Conservation (phyloP, 805 yeast genomes). For the Kodamaea jinghongensis region DNA sequence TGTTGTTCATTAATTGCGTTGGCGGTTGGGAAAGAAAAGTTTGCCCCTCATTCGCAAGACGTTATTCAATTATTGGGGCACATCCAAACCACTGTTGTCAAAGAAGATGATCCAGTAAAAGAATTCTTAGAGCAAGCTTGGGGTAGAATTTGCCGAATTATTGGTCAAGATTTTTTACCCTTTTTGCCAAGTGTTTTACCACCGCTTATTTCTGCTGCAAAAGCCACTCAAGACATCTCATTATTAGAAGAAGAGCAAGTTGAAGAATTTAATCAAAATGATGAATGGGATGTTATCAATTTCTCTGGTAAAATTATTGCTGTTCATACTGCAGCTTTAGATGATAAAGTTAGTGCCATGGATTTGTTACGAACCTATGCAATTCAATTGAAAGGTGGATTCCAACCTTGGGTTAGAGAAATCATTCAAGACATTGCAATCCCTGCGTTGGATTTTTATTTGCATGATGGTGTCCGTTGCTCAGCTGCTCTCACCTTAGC, state of each 20-base stretch:
- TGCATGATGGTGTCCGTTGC: conserved; percentile 92
- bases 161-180: conserved; percentile 84
- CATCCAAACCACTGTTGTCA: conserved; percentile 59
- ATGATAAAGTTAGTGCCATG: conserved; percentile 91
- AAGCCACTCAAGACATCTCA: conserved; percentile 84
- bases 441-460: conserved; percentile 86
- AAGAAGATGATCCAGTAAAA: conserved; percentile 84
- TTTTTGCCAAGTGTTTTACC: conserved; percentile 83
- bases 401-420: conserved; percentile 79
- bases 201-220: conserved; percentile 81
- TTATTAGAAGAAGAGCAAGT: conserved; percentile 86
- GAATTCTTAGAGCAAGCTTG: conserved; percentile 91
- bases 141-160: conserved; percentile 86
- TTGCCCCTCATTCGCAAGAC: conserved; percentile 70
- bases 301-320: conserved; percentile 91
- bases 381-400: conserved; percentile 74
- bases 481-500: conserved; percentile 87
- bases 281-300: conserved; percentile 94
- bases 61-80: conserved; percentile 67
- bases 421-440: conserved; percentile 74
- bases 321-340: conserved; percentile 89
- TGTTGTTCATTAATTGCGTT: conserved; percentile 91
- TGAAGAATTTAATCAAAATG: conserved; percentile 75
- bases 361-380: conserved; percentile 85
- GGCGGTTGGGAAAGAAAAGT: conserved; percentile 93